These are phyloP conservation scores for Solanum sparsipilum DNA, from an alignment of 257 asterid genomes.

Conservation along the genomic window DNA sequence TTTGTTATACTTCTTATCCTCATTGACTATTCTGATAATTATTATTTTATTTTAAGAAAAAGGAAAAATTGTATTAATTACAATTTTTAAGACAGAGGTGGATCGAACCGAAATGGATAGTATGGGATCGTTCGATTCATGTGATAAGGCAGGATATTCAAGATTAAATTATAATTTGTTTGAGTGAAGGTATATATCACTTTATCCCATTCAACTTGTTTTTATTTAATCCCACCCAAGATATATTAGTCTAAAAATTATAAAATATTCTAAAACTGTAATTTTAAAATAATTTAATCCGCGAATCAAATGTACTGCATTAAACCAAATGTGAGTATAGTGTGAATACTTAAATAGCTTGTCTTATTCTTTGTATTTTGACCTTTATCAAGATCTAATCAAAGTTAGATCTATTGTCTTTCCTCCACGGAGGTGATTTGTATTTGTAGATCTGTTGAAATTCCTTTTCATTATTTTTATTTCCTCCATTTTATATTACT, in stretches of 20 bases:
- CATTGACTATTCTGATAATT: not conserved
- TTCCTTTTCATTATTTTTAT: not conserved
- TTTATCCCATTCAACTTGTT: too few relatives aligned
- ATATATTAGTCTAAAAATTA: too few relatives aligned
- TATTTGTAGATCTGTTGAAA: not conserved
- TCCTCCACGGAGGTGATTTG: not conserved
- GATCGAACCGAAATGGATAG: not conserved
- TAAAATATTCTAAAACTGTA: too few relatives aligned
- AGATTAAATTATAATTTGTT: not conserved
- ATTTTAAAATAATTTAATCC: too few relatives aligned
- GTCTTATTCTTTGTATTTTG: not conserved
- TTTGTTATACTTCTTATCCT: not conserved
- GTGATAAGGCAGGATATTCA: not conserved
- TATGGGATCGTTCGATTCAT: not conserved
- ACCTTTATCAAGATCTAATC: not conserved
- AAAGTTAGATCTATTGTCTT: not conserved
- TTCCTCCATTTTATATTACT: too few relatives aligned
- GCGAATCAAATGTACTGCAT: too few relatives aligned
- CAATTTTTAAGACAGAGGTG: not conserved
- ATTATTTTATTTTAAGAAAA: not conserved
- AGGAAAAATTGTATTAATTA: not conserved
- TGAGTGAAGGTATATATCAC: not conserved
- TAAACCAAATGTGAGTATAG: not conserved
- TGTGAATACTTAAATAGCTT: not conserved
- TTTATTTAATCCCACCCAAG: accelerated